Conservation (phyloP, 1,139 yeast species). For the Suhomyces anneliseae region DNA sequence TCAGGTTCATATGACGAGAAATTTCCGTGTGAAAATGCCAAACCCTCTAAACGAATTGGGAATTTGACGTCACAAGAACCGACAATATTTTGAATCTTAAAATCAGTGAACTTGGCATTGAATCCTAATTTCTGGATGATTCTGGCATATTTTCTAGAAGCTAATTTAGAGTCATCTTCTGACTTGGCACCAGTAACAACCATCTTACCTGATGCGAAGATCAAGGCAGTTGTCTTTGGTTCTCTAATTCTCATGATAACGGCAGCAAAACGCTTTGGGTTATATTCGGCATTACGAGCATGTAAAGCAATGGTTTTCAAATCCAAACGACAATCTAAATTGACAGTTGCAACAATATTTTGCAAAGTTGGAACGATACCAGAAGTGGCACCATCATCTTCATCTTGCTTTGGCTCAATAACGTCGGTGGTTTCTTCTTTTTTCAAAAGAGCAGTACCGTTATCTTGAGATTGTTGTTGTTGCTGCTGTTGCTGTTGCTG, state of each 20-base stretch:
- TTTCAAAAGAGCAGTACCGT: constrained; percentile 15
- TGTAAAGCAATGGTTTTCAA: constrained; percentile 96
- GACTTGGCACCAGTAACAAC: constrained; percentile 99
- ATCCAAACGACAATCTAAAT: constrained; percentile 92
- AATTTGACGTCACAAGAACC: constrained; percentile 99
- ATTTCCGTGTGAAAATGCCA: constrained; percentile 98
- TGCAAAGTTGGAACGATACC: constrained; percentile 96
- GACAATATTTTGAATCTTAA: constrained; percentile 95
- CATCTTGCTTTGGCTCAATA: constrained; percentile 47
- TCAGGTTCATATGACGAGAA: constrained; percentile 99
- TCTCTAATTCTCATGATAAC: constrained; percentile 99
- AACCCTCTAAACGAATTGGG: constrained; percentile 95
- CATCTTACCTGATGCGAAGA: constrained; percentile 98
- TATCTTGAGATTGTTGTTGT: constrained; percentile 5
- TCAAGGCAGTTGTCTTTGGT: constrained; percentile 96
- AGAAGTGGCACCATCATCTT: constrained; percentile 71
- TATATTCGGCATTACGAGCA: constrained; percentile 98
- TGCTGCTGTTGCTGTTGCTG: constrained; percentile 8
- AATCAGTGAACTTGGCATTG: constrained; percentile 93
- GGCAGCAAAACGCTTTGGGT: constrained; percentile 98
- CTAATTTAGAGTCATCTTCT: constrained; percentile 95
- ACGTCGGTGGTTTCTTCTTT: constrained; percentile 34
- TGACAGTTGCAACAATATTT: constrained; percentile 97
- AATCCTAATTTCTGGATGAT: constrained; percentile 97
- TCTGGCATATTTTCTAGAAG: constrained; percentile 96